Evolutionary conservation across 208 protist species (phyloP).

Genomic region (Leishmania aethiopica): DNA sequence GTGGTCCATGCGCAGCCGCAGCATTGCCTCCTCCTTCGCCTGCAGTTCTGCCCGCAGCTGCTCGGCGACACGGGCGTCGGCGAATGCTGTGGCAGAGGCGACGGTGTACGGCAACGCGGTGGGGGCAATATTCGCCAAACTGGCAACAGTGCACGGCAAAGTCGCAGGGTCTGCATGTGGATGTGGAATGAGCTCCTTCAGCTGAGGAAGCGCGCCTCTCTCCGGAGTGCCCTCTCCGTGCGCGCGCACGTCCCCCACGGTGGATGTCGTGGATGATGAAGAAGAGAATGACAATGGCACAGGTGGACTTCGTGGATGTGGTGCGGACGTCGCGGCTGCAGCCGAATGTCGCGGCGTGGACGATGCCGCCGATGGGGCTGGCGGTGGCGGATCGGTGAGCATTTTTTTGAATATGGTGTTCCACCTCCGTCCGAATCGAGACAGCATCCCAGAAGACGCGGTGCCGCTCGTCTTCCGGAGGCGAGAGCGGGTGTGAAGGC

Average conservation of each 20-base stretch:
- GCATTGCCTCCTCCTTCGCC: constrained; percentile 39
- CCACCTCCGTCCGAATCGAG: constrained; percentile 48
- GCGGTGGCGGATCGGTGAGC: constrained; percentile 24
- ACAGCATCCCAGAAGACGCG: constrained; percentile 29
- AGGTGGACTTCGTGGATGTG: background rate
- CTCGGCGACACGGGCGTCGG: constrained; percentile 20
- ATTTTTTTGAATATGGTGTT: constrained; percentile 53
- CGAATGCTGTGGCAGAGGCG: constrained; percentile 1
- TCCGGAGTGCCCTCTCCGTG: background rate
- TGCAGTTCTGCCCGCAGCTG: constrained; percentile 43
- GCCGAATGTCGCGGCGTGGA: background rate
- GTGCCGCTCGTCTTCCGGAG: background rate
- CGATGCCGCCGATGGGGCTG: background rate
- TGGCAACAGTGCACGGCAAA: background rate
- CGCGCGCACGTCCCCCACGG: background rate
- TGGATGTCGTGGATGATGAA: background rate
- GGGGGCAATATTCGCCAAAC: background rate
- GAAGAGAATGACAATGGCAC: background rate
- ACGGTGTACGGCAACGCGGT: background rate
- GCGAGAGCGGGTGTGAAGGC: constrained; percentile 3
- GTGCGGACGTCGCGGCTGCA: background rate
- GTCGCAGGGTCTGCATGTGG: background rate
- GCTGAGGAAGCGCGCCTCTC: background rate
- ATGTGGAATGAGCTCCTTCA: background rate
- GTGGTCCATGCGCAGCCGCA: constrained; percentile 54